phyloP scores from a whole-genome alignment of 345 rosid species.

The Eucalyptus camaldulensis region DNA sequence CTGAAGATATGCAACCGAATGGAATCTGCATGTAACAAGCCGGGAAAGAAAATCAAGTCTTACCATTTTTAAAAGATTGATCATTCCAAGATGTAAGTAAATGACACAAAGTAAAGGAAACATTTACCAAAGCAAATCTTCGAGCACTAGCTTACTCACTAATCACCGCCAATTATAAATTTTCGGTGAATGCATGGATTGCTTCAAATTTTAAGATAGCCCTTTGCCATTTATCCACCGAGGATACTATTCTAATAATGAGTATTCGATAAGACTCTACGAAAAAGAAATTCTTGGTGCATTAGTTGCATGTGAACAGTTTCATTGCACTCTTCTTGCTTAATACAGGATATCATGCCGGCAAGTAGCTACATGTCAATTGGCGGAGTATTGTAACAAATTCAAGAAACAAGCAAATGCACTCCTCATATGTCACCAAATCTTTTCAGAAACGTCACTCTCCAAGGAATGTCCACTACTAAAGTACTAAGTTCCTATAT shows the following conservation, averaged over 20 bases:
- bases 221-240: background rate
- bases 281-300: background rate
- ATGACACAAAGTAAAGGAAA: background rate
- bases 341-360: background rate
- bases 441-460: background rate
- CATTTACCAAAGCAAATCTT: background rate
- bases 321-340: background rate
- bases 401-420: background rate
- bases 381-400: background rate
- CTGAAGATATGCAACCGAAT: conserved; percentile 73
- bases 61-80: background rate
- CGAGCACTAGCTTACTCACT: background rate
- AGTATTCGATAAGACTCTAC: background rate
- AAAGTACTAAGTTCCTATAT: background rate
- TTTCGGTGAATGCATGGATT: background rate
- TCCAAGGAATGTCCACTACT: background rate
- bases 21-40: conserved; percentile 27
- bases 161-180: background rate
- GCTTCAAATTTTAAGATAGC: background rate
- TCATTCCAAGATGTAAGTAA: background rate
- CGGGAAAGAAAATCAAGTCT: background rate
- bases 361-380: background rate
- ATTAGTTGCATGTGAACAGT: background rate
- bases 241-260: background rate
- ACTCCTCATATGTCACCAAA: background rate